Evolutionary conservation across 805 yeast species (phyloP).

Genomic region (Aciculoconidium aculeatum): DNA sequence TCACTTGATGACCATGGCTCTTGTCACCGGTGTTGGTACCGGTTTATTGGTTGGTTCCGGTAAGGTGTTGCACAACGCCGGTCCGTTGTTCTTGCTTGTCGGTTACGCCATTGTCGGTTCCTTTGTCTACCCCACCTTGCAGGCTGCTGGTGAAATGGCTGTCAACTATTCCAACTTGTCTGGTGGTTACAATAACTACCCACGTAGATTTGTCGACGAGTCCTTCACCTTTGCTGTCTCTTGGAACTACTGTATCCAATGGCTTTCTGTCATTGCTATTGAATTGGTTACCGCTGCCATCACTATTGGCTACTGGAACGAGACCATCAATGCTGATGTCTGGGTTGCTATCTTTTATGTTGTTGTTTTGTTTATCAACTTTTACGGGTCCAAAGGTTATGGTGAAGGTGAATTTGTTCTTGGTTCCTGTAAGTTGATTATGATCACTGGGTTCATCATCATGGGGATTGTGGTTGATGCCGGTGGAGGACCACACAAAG

Average conservation of each 20-base stretch:
- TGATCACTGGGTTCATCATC: slow-evolving; percentile 35
- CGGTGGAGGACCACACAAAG: slow-evolving; percentile 24
- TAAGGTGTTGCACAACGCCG: slow-evolving; percentile 28
- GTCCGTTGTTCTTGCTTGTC: slow-evolving; percentile 28
- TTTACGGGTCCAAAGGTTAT: slow-evolving; percentile 42
- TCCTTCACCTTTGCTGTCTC: slow-evolving; percentile 56
- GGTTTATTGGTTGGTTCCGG: slow-evolving; percentile 40
- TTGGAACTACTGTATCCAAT: slow-evolving; percentile 59
- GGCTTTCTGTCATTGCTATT: slow-evolving; percentile 56
- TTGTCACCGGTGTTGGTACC: slow-evolving; percentile 37
- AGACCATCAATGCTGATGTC: slow-evolving; percentile 46
- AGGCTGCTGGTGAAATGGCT: slow-evolving; percentile 46
- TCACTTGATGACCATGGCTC: slow-evolving; percentile 32
- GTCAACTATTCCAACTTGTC: slow-evolving; percentile 51
- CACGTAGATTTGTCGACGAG: slow-evolving; percentile 48
- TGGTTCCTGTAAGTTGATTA: slow-evolving; percentile 30
- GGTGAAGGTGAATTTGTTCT: slow-evolving; percentile 40
- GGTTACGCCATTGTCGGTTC: slow-evolving; percentile 32
- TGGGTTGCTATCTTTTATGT: slow-evolving; percentile 50
- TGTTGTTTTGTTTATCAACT: slow-evolving; percentile 40
- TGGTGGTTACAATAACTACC: slow-evolving; percentile 61
- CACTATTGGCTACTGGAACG: slow-evolving; percentile 55
- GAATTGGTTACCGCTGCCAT: slow-evolving; percentile 62
- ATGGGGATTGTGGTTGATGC: slow-evolving; percentile 35
- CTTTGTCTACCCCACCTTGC: slow-evolving; percentile 33